These are phyloP conservation scores for Nannochloris sp. DNA, from an alignment of 139 green algal species.

Conservation along the genomic window DNA sequence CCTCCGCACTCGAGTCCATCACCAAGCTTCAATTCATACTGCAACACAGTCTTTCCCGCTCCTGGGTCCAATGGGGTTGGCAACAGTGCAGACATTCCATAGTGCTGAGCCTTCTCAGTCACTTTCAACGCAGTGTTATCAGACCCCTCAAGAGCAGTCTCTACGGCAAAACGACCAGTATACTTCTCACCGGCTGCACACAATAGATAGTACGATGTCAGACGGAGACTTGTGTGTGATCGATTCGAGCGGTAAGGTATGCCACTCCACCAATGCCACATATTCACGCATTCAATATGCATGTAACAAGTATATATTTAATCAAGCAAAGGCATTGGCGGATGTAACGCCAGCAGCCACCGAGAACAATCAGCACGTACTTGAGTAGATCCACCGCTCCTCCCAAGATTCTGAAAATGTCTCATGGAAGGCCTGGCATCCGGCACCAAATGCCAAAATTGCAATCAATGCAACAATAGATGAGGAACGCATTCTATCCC, in stretches of 20 bases:
- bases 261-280: no score
- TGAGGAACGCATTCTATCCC: not conserved
- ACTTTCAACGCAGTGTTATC: constrained; percentile 38
- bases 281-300: no score
- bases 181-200: constrained; percentile 21
- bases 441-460: not conserved
- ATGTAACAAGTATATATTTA: no score
- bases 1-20: constrained; percentile 66
- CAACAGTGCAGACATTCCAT: constrained; percentile 56
- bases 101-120: constrained; percentile 59
- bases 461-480: constrained; percentile 1
- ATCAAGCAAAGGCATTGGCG: no score
- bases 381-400: constrained; percentile 18
- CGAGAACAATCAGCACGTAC: not conserved
- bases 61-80: constrained; percentile 36
- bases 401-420: constrained; percentile 17
- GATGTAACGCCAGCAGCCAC: no score
- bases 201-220: not conserved
- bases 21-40: constrained; percentile 67
- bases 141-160: not conserved
- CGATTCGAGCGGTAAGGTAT: no score
- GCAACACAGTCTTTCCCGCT: constrained; percentile 53
- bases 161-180: constrained; percentile 12
- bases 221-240: no score
- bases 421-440: constrained; percentile 12